Conservation (phyloP, 371 early-diverging fungal species). For the Phascolomyces articulosus region DNA sequence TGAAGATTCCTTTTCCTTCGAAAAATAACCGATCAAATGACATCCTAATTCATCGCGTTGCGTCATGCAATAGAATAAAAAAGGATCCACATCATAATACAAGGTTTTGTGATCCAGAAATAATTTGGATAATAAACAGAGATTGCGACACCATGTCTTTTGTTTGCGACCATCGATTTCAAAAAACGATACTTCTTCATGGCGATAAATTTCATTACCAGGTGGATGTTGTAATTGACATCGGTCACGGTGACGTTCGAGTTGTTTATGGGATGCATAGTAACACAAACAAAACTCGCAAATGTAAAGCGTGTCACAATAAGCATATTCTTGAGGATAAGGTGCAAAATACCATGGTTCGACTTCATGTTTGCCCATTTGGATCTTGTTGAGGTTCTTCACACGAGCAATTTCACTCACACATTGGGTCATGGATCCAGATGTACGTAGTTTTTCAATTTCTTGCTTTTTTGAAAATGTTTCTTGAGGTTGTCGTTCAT, state of each 20-base stretch:
- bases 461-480: constrained; percentile 85
- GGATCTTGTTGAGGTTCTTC: constrained; percentile 91
- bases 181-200: constrained; percentile 79
- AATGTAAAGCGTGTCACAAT: constrained; percentile 79
- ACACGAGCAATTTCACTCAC: constrained; percentile 90
- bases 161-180: constrained; percentile 94
- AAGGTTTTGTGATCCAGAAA: constrained; percentile 99
- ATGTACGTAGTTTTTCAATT: constrained; percentile 86
- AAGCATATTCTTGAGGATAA: constrained; percentile 84
- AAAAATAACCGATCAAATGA: constrained; percentile 98
- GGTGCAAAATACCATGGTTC: constrained; percentile 99
- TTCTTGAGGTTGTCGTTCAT: constrained; percentile 6
- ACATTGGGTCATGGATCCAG: constrained; percentile 96
- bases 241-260: constrained; percentile 74
- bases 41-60: constrained; percentile 76
- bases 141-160: constrained; percentile 94
- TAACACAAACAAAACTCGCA: constrained; percentile 94
- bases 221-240: constrained; percentile 93
- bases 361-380: constrained; percentile 93
- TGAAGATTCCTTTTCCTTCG: constrained; percentile 97
- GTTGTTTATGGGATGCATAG: constrained; percentile 69
- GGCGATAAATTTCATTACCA: constrained; percentile 96
- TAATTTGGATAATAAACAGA: constrained; percentile 95
- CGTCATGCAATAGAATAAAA: constrained; percentile 96
- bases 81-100: constrained; percentile 99